Conservation (phyloP, 2,329 filamentous ascomycete species). For the Exophiala alcalophila region DNA sequence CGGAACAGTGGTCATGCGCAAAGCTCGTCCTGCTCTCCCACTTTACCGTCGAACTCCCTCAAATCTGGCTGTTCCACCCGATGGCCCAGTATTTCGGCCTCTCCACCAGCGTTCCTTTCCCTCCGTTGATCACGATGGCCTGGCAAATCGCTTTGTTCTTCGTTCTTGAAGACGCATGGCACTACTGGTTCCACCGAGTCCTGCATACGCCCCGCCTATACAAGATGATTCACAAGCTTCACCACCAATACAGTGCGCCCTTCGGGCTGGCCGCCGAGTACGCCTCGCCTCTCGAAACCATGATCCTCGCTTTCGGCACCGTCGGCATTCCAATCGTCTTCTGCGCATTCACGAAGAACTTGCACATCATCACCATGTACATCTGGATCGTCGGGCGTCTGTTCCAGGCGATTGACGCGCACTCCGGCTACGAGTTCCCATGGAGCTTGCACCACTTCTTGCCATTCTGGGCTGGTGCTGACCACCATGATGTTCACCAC, state of each 20-base stretch:
- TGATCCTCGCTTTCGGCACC: conserved; percentile 85
- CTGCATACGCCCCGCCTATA: conserved; percentile 95
- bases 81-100: conserved; percentile 91
- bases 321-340: conserved; percentile 80
- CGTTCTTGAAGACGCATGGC: conserved; percentile 93
- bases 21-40: conserved; percentile 89
- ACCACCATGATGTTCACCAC: conserved; percentile 96
- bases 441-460: conserved; percentile 95
- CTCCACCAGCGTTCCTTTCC: conserved; percentile 84
- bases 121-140: conserved; percentile 77
- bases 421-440: conserved; percentile 97
- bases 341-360: conserved; percentile 75
- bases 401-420: conserved; percentile 96
- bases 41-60: conserved; percentile 95
- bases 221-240: conserved; percentile 96
- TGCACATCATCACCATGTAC: conserved; percentile 98
- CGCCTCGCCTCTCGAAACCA: conserved; percentile 93
- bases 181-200: conserved; percentile 92
- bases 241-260: conserved; percentile 97
- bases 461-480: conserved; percentile 95
- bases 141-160: conserved; percentile 93
- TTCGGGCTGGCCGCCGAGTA: conserved; percentile 97
- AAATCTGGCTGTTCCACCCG: conserved; percentile 84
- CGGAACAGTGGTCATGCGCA: conserved; percentile 93
- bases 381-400: conserved; percentile 88